Evolutionary conservation across 805 yeast species (phyloP).

Genomic region (Cyberlindnera veronae): DNA sequence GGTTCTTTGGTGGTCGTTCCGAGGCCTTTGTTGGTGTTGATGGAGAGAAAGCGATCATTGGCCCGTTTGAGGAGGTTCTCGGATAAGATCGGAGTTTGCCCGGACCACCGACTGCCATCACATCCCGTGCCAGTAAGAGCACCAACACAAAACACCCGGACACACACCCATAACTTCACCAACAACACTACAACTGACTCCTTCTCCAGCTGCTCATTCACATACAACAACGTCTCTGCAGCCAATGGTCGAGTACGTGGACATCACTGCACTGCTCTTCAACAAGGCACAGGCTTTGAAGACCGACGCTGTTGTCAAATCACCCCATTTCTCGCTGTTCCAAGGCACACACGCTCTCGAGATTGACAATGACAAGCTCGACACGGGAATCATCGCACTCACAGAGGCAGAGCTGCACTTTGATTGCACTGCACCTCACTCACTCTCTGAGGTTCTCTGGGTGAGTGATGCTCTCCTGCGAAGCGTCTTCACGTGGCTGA

Average conservation of each 20-base stretch:
- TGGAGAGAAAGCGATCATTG: too few relatives aligned
- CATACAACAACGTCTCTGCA: neutral
- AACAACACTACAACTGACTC: neutral
- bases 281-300: conserved; percentile 35
- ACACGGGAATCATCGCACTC: conserved; percentile 65
- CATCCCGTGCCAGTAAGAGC: too few relatives aligned
- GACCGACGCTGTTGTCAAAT: conserved; percentile 56
- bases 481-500: conserved; percentile 67
- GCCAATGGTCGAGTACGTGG: conserved; percentile 27
- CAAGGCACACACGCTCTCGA: conserved; percentile 91
- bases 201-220: neutral
- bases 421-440: conserved; percentile 38
- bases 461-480: conserved; percentile 53
- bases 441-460: conserved; percentile 42
- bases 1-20: too few relatives aligned
- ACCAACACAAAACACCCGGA: too few relatives aligned
- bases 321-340: conserved; percentile 58
- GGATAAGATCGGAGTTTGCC: too few relatives aligned
- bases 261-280: conserved; percentile 55
- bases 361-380: conserved; percentile 65
- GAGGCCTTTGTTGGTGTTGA: too few relatives aligned
- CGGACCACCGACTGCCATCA: too few relatives aligned
- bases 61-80: too few relatives aligned
- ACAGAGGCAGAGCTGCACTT: conserved; percentile 43
- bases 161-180: too few relatives aligned